Evolutionary conservation across 2,329 filamentous ascomycete species (phyloP).

Genomic region (Trichoderma sp.): DNA sequence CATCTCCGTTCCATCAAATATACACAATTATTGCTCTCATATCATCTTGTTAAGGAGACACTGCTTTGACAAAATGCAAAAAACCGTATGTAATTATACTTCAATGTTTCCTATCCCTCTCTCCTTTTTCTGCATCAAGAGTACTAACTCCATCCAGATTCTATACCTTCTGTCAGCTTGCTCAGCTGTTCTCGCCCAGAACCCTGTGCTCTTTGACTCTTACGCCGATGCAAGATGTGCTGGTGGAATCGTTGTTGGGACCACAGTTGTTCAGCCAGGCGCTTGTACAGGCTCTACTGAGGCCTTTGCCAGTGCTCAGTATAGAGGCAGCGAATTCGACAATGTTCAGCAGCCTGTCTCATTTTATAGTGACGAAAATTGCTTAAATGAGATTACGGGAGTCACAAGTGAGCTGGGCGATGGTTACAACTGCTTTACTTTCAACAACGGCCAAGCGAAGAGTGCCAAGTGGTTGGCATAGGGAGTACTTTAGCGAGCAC

Average conservation of each 20-base stretch:
- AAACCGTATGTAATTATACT: neutral
- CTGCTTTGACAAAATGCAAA: neutral
- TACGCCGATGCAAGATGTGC: neutral
- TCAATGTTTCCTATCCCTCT: neutral
- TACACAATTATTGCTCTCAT: neutral
- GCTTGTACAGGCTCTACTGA: neutral
- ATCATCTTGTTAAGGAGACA: neutral
- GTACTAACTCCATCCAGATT: neutral
- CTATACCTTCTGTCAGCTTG: neutral
- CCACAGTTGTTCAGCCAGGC: neutral
- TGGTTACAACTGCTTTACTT: conserved; percentile 4
- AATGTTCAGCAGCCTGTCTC: neutral
- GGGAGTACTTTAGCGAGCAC: neutral
- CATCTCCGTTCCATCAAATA: neutral
- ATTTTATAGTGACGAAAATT: neutral
- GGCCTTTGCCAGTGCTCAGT: neutral
- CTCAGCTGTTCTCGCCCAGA: neutral
- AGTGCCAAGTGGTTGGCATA: neutral
- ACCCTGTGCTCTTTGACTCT: neutral
- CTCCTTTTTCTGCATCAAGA: neutral
- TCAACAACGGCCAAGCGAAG: neutral
- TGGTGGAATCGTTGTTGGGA: neutral
- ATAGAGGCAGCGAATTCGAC: neutral
- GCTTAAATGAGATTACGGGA: neutral
- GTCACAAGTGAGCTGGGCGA: neutral